Percentiles rank a stretch among this genome's conserved stretches.
Evolutionary conservation across 768 basidiomycete genomes (phyloP).

Genomic region (Suillus occidentalis): DNA sequence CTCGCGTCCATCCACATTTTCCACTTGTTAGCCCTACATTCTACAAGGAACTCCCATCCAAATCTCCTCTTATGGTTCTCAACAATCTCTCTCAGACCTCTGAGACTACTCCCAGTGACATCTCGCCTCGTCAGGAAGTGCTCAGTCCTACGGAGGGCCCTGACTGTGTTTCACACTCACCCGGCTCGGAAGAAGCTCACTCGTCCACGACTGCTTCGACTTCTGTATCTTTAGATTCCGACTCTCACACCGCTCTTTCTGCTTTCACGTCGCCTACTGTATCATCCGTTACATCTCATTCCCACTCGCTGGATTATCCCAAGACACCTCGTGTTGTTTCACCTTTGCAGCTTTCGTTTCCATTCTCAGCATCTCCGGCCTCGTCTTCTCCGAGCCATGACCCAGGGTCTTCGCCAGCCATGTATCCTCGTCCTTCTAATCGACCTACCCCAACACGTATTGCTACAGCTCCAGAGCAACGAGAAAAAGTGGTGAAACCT

Average conservation of each 20-base stretch:
- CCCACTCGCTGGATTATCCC: conserved; percentile 3
- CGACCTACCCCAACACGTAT: not conserved
- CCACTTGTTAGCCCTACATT: conserved; percentile 19
- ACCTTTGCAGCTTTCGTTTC: not conserved
- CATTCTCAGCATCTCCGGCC: conserved; percentile 1
- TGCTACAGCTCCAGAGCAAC: conserved; percentile 5
- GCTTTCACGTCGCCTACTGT: conserved; percentile 14
- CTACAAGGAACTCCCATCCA: conserved; percentile 28
- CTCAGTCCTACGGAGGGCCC: not conserved
- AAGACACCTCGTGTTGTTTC: conserved; percentile 5
- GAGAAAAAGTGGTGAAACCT: not conserved
- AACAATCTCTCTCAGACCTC: conserved; percentile 6
- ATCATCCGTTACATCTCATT: conserved; percentile 15
- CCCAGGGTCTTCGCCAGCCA: not conserved
- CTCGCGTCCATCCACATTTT: conserved; percentile 47
- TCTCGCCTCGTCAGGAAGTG: not conserved
- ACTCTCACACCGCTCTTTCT: conserved; percentile 8
- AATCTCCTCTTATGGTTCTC: conserved; percentile 27
- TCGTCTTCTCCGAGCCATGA: not conserved
- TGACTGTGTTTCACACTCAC: conserved; percentile 1
- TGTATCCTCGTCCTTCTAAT: not conserved
- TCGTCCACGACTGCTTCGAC: conserved; percentile 5
- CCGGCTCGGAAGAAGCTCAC: not conserved
- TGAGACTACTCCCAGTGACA: not conserved
- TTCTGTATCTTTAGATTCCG: conserved; percentile 12